Evolutionary conservation across 202 grass and related monocot species (phyloP), one percentile per base, ranked within the genome.

Genomic region (Zizania palustris): DNA sequence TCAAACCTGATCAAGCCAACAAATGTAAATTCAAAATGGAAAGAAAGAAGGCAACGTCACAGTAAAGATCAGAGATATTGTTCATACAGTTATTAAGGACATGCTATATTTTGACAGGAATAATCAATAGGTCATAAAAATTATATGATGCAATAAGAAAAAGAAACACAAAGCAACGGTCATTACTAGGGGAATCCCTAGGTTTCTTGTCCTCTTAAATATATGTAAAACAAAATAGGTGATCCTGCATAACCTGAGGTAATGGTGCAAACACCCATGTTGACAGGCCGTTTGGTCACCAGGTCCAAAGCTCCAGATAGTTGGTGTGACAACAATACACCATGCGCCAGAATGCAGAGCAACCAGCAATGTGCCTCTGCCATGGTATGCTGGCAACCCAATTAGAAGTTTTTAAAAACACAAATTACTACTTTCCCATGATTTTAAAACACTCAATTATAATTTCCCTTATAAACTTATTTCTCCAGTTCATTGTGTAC

Each of bases 31-130:
- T 51, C 61, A 48, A 81, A 51, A 34, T 41, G 44, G 42, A 22
- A 19, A 36, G 11, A 80, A 67, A 8, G 11, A n/a, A 51, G 55
- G 3, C 36, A 45, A 45, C 36, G 79, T 68, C 70, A 58, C 18
- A 22, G 11, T 58, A 43, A 39, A 43, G 14, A 59, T 73, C 38
- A 72, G 68, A 39, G 48, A 72, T 16, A 38, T 19, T 33, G 22
- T 44, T 44, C 38, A 72, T 41, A 56, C 39, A 18, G 41, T 41
- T 18, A 73, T 58, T 73, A 15, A 39, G 2, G 38, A 12, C 12
- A 60, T 72, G 3, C 22, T 67, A 20, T 45, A 73, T 28, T 74
- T 60, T 35, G 55, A 45, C 20, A 60, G 13, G 1, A 34, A 39
- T 55, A 55, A n/a, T 3, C 51, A 42, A 42, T 50, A 35, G 7